A percentile compares a stretch with the other conserved stretches of the same genome.
These are phyloP conservation scores for Populus euphratica DNA, from an alignment of 345 rosid genomes.

Conservation along the genomic window DNA sequence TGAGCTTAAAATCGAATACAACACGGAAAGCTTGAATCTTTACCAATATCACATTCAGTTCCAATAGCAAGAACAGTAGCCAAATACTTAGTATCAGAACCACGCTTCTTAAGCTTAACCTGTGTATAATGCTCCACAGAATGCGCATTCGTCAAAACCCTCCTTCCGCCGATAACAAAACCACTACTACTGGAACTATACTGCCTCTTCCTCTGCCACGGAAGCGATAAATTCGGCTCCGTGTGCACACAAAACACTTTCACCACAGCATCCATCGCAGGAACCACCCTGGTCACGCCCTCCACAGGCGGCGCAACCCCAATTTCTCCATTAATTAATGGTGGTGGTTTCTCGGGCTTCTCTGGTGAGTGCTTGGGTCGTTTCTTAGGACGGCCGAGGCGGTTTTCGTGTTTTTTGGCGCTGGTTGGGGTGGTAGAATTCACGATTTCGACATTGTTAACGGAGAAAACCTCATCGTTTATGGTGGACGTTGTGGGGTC, in stretches of 20 bases:
- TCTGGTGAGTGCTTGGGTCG: slow-evolving; percentile 24
- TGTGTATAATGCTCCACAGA: slow-evolving; percentile 94
- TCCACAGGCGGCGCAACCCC: slow-evolving; percentile 33
- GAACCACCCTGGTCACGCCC: slow-evolving; percentile 61
- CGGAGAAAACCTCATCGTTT: slow-evolving; percentile 28
- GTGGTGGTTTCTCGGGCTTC: slow-evolving; percentile 28
- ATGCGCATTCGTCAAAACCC: slow-evolving; percentile 91
- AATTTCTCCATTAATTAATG: slow-evolving; percentile 7
- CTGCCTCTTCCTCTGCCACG: slow-evolving; percentile 95
- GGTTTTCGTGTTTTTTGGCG: slow-evolving; percentile 6
- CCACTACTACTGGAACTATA: slow-evolving; percentile 94
- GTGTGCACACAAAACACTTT: slow-evolving; percentile 93
- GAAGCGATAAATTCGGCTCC: slow-evolving; percentile 86
- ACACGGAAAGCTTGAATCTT: background rate
- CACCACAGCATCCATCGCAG: slow-evolving; percentile 90
- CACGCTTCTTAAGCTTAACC: slow-evolving; percentile 90
- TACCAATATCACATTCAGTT: slow-evolving; percentile 93
- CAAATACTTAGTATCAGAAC: slow-evolving; percentile 87
- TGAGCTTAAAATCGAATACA: background rate
- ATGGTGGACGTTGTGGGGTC: slow-evolving; percentile 20
- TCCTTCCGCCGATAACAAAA: slow-evolving; percentile 65
- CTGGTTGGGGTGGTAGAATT: slow-evolving; percentile 13
- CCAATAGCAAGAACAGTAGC: slow-evolving; percentile 92
- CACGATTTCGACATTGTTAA: slow-evolving; percentile 33
- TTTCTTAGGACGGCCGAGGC: slow-evolving; percentile 45